phyloP scores from a whole-genome alignment of 768 basidiomycete genomes.

The Krasilnikovozyma curviuscula region DNA sequence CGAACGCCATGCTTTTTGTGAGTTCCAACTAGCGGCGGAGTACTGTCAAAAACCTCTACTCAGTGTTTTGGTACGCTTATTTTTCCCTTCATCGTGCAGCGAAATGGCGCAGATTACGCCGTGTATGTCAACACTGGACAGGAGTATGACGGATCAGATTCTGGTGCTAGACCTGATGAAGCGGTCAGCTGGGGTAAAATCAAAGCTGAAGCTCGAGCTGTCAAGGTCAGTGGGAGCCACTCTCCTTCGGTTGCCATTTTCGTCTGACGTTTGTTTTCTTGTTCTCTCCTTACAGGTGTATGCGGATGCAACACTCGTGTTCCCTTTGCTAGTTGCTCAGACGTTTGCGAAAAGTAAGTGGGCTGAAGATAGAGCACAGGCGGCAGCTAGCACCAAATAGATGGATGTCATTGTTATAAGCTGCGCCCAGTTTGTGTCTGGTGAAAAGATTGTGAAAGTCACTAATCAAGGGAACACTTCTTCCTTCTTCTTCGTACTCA shows the following conservation, averaged over 20 bases:
- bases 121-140: slow-evolving; percentile 98
- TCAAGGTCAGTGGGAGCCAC: slow-evolving; percentile 30
- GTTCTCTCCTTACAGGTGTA: slow-evolving; percentile 39
- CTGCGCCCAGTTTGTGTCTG: too few species aligned
- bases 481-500: too few species aligned
- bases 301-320: slow-evolving; percentile 92
- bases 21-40: slow-evolving; percentile 15
- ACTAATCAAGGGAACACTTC: too few species aligned
- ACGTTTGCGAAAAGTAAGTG: slow-evolving; percentile 52
- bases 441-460: too few species aligned
- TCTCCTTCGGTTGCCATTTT: slow-evolving; percentile 15
- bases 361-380: too few species aligned
- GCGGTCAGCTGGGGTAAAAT: slow-evolving; percentile 99
- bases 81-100: slow-evolving; percentile 31
- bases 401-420: too few species aligned
- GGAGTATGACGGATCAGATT: slow-evolving; percentile 97
- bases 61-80: not conserved
- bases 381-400: too few species aligned
- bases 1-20: slow-evolving; percentile 99
- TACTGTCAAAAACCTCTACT: not conserved
- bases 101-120: slow-evolving; percentile 93
- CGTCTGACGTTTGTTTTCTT: not conserved
- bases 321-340: slow-evolving; percentile 83
- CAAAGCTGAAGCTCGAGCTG: slow-evolving; percentile 40
- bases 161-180: slow-evolving; percentile 90